Base-by-base conservation (phyloP, 1,139 yeast genomes). In the Chernovozyma sophiae-reginae region DNA sequence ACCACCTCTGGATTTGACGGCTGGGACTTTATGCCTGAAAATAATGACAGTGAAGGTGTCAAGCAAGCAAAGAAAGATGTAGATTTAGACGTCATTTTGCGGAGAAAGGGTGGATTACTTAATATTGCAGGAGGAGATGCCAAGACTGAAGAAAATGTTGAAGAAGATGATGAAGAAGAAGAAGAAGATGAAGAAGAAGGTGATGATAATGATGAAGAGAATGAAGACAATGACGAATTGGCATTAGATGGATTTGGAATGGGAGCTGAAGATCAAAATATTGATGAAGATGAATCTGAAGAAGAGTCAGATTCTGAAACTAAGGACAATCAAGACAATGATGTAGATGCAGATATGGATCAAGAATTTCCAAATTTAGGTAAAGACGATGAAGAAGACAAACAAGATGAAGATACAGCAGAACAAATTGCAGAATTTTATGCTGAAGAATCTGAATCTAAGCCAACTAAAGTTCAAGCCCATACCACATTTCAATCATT, bases 21-120 rank as follows among this genome's bases (percentile, higher is more conserved):
- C 3, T 89, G 96, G 96, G 89, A 86, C 47, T 86, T 86, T 55
- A 76, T 68, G 31, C 75, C 73, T 13, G 76, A 70, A 36, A 65
- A 51, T 39, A 24, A 42, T 22, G 35, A 44, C 38, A n/a, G 40
- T 38, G 30, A 38, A 30, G 26, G 35, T 14, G 31, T 25, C 15
- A 17, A 38, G 39, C 31, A 36, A 13, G 49, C 43, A 6, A 72
- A 58, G 46, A 79, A 73, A 46, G 86, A 80, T 40, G 96, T 89
- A n/a, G 94, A 87, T 63, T 68, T 89, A 47, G 96, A 89, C 53
- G 81, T 80, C 20, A 89, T 89, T 40, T 83, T 89, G 49, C 79
- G 83, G 63, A 75, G 90, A 59, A 83, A 81, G 51, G 90, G 92
- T 59, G 90, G 89, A 33, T 65, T 82, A 39, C 73, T 80, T 19